A percentile compares a stretch with the other conserved stretches of the same genome.
These are phyloP conservation scores for Amphirosellinia nigrospora DNA, from an alignment of 495 filamentous ascomycete species.

Conservation along the genomic window DNA sequence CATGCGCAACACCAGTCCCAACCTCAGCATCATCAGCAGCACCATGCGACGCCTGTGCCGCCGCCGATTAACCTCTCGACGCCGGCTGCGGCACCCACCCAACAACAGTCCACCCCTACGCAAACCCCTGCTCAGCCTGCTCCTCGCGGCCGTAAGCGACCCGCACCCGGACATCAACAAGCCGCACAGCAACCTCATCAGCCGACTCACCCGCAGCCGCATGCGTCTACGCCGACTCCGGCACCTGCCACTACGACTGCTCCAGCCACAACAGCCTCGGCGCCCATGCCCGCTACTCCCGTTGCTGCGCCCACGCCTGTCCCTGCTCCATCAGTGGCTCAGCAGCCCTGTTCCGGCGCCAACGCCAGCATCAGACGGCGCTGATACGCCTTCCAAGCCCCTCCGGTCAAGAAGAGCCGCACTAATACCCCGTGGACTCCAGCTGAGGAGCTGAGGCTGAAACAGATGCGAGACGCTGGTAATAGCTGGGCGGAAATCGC, in stretches of 20 bases:
- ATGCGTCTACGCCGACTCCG: slow-evolving; percentile 32
- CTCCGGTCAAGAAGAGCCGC: slow-evolving; percentile 85
- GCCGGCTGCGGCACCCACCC: slow-evolving; percentile 35
- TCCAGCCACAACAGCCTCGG: slow-evolving; percentile 31
- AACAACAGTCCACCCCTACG: slow-evolving; percentile 51
- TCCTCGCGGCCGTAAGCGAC: slow-evolving; percentile 34
- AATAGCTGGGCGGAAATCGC: slow-evolving; percentile 97
- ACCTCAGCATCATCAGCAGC: slow-evolving; percentile 41
- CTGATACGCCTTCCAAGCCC: slow-evolving; percentile 46
- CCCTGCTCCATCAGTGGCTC: slow-evolving; percentile 40
- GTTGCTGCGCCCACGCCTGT: slow-evolving; percentile 35
- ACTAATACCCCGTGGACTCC: slow-evolving; percentile 99
- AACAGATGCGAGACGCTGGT: slow-evolving; percentile 90
- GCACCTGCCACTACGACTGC: slow-evolving; percentile 31
- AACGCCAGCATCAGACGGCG: slow-evolving; percentile 41
- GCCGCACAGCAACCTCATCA: slow-evolving; percentile 25
- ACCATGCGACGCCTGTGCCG: slow-evolving; percentile 48
- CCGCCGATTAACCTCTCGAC: slow-evolving; percentile 48
- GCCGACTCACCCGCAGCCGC: slow-evolving; percentile 30
- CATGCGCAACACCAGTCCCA: slow-evolving; percentile 34
- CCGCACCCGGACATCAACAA: slow-evolving; percentile 29
- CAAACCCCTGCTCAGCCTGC: slow-evolving; percentile 42
- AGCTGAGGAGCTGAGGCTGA: slow-evolving; percentile 88
- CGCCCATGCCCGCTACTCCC: slow-evolving; percentile 35
- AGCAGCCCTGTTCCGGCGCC: slow-evolving; percentile 40